A percentile compares a stretch with the other conserved stretches of the same genome.
Conservation (phyloP, 176 grass and related monocot genomes). For the Elymus sibiricus region DNA sequence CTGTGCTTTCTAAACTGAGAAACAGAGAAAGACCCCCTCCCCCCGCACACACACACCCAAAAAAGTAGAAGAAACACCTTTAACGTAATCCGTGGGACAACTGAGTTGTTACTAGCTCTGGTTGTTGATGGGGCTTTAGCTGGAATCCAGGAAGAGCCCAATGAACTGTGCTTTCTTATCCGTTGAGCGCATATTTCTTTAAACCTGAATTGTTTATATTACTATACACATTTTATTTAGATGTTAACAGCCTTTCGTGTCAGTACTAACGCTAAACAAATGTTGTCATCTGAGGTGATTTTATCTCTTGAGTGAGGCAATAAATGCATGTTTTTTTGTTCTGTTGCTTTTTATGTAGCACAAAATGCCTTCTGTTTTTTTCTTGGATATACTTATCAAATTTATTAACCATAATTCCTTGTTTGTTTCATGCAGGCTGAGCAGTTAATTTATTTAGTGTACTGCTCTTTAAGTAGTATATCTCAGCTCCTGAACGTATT, state of each 20-base stretch:
- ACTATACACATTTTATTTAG: background rate
- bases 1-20: background rate
- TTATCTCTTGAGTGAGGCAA: background rate
- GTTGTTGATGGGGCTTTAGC: background rate
- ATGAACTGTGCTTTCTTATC: background rate
- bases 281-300: slow-evolving; percentile 4
- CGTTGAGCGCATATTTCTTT: background rate
- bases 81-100: too few relatives aligned
- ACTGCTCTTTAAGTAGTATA: slow-evolving; percentile 11
- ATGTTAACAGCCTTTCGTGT: background rate
- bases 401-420: slow-evolving; percentile 7
- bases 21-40: background rate
- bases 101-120: background rate
- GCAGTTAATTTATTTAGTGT: background rate
- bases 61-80: background rate
- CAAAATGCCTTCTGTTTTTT: background rate
- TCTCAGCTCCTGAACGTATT: background rate
- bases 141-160: background rate
- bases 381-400: background rate
- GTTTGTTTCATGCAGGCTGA: slow-evolving; percentile 25
- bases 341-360: background rate
- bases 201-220: too few relatives aligned
- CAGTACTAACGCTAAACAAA: background rate
- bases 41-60: background rate
- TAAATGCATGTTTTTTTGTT: background rate